Base-by-base conservation (phyloP, 805 yeast genomes). In the Monosporozyma siamensis region DNA sequence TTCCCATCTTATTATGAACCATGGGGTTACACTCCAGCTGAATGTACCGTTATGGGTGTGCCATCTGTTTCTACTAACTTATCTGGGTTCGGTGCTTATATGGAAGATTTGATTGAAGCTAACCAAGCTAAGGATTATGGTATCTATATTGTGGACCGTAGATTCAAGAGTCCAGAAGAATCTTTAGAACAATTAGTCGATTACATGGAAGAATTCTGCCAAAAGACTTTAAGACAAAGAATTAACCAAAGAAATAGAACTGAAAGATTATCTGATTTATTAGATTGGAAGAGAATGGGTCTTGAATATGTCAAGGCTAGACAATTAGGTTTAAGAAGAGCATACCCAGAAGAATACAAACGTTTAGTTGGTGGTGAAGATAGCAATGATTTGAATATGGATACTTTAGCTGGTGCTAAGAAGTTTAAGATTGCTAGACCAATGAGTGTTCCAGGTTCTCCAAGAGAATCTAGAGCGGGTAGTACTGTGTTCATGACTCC, bases 1-100 rank as follows among this genome's bases (percentile, higher is more conserved):
- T 90, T 90, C 80, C 97, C 98, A 40, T 87, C 96, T 0, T 90
- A 90, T 67, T 90, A 90, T 61, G 98, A 90, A 68, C 98, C 98
- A 3, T 90, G 98, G 98, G 98, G 98, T 31, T 90, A 90, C 65
- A 90, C 98, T 2, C 98, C 98, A 3, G 97, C 97, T 6, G 98
- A 90, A 63, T 92, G 98, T 70, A 90, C 98, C 0, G 98, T 92
- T 21, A 90, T 90, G 98, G 97, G 98, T 44, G 95, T 92, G 45
- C 98, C 98, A n/a, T 86, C 96, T 5, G 86, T 90, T 58, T 92
- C 98, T 10, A 90, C 98, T 34, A 90, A 90, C 62, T 68, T 90
- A 46, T 86, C 96, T 3, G 98, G 98, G 1, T 90, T 90, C 59
- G 98, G 98, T 40, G 94, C 97, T 52, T 90, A 90, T 67, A 90